These are phyloP conservation scores for Microglena sp. DNA, from an alignment of 139 green algal species.

Conservation along the genomic window DNA sequence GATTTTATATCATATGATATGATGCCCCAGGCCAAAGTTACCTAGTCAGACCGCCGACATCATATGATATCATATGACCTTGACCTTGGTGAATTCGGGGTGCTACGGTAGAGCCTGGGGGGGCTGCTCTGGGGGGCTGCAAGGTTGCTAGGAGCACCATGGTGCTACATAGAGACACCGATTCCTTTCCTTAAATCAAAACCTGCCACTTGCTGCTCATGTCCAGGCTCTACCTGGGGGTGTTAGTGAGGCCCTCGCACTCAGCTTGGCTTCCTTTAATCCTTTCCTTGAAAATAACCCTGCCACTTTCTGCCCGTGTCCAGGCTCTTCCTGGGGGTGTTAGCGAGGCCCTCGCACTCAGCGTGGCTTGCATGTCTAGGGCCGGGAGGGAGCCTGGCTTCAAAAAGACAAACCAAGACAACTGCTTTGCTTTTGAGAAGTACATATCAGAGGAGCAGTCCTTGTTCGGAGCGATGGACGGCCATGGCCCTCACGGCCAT, in stretches of 20 bases:
- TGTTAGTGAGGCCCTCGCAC: background rate
- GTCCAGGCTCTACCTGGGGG: background rate
- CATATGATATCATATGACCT: too few species aligned
- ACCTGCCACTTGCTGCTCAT: background rate
- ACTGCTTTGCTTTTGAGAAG: constrained; percentile 74
- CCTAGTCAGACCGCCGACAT: too few species aligned
- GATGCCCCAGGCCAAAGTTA: too few species aligned
- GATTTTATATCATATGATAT: too few species aligned
- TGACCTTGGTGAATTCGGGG: too few species aligned
- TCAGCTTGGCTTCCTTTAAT: background rate
- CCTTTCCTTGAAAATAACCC: background rate
- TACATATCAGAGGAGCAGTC: constrained; percentile 65
- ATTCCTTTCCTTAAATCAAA: too few species aligned
- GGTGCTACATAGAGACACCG: too few species aligned
- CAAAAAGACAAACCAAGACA: constrained; percentile 87
- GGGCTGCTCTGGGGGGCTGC: too few species aligned
- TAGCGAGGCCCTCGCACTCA: background rate
- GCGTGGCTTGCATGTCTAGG: constrained; percentile 55
- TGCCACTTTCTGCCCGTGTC: background rate
- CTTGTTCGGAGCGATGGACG: constrained; percentile 75
- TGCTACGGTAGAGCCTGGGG: too few species aligned
- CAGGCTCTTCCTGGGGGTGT: background rate
- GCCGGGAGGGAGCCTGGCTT: constrained; percentile 64
- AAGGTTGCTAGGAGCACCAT: too few species aligned
- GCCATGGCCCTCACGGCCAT: constrained; percentile 74